Base-by-base conservation (phyloP, 2,329 filamentous ascomycete genomes). In the Trichoderma gracile region DNA sequence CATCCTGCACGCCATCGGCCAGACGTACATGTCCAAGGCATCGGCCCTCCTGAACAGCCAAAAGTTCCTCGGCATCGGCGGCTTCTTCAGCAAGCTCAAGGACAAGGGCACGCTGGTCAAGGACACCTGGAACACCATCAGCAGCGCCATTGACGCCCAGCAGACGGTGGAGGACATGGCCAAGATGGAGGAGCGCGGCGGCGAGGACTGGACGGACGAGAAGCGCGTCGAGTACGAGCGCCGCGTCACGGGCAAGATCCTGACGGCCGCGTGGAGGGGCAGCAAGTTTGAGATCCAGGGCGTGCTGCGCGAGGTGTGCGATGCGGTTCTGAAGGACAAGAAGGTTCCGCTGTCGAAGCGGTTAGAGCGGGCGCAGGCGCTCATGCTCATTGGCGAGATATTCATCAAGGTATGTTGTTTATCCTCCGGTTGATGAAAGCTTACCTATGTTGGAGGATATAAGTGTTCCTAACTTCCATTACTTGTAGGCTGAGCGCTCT, bases 91-190 rank as follows among this genome's bases (percentile, higher is more conserved):
- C 65, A 86, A 93, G 62, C 85, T 99, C 71, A 96, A 95, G 80
- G 95, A 99, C 78, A 98, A 98, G 86, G 94, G 94, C 67, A 95
- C 90, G 2, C 85, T 98, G 67, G 93, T 96, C 72, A 98, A 98
- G 83, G 95, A 99, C 74, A 98, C 95, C 1, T 99, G 95, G 95
- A 94, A 91, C 74, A 99, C 95, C 33, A 97, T 99, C 74, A 93
- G 89, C 68, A 96, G 92, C 58, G 95, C 95, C 45, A 96, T 99
- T 69, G 93, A 97, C 74, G 95, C 95, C 27, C 95, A 99, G 80
- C 90, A 97, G 81, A 97, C 93, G 66, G 97, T 99, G 87, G 94
- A 99, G 81, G 94, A 97, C 78, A 98, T 99, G 95, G 93, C 93
- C 62, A 93, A 94, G 76, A 84, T 94, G 78, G 95, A 99, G 80